A percentile compares a stretch with the other conserved stretches of the same genome.
phyloP scores from a whole-genome alignment of 257 asterid genomes.

The Solanum medicagineum region DNA sequence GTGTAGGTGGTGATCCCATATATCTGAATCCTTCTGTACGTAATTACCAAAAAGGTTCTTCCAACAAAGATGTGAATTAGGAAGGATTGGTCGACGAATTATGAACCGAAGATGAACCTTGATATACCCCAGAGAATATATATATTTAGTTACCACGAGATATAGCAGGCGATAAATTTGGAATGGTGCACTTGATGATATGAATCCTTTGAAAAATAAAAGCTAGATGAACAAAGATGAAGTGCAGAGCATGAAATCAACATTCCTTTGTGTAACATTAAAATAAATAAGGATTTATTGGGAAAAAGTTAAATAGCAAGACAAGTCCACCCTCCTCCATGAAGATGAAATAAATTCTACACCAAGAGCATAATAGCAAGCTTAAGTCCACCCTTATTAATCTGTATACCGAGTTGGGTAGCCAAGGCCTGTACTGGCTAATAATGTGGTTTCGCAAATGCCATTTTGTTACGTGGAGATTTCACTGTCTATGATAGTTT shows the following conservation, averaged over 20 bases:
- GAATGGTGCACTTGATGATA: not conserved
- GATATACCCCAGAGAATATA: too few species aligned
- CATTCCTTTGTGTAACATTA: not conserved
- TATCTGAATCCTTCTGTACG: not conserved
- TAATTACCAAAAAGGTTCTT: too few species aligned
- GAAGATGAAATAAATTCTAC: not conserved
- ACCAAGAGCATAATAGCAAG: not conserved
- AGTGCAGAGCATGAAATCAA: not conserved
- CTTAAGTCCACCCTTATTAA: not conserved
- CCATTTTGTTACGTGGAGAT: not conserved
- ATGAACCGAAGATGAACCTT: too few species aligned
- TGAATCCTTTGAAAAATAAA: not conserved
- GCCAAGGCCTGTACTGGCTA: not conserved
- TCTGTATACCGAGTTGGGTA: not conserved
- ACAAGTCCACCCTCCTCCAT: not conserved
- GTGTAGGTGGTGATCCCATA: not conserved
- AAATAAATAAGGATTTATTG: not conserved
- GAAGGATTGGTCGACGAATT: too few species aligned
- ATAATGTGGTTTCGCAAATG: not conserved
- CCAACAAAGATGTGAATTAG: too few species aligned
- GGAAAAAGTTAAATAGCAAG: not conserved
- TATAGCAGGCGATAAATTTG: not conserved
- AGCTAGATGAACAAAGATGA: not conserved
- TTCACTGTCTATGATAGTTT: not conserved
- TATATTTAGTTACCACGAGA: not conserved